Percentiles rank a stretch among this genome's conserved stretches.
These are phyloP conservation scores for Kwoniella shandongensis DNA, from an alignment of 768 basidiomycete species.

Conservation along the genomic window DNA sequence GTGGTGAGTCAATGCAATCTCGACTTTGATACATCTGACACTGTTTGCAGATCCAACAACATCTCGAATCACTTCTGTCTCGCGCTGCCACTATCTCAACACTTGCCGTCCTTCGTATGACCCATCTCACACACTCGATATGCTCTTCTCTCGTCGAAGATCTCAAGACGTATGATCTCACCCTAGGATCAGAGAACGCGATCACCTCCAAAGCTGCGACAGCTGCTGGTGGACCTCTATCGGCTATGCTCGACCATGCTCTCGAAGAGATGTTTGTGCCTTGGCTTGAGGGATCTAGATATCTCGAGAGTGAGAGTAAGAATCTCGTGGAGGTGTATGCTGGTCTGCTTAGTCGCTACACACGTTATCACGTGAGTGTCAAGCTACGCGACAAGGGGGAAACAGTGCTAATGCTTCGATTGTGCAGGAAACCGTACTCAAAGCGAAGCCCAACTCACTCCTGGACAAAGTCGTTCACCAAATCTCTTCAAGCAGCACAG, in stretches of 20 bases:
- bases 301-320: conserved; percentile 86
- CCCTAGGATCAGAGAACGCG: conserved; percentile 54
- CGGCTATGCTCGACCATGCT: conserved; percentile 84
- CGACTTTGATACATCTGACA: background rate
- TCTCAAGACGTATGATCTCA: conserved; percentile 84
- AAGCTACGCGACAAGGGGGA: no score
- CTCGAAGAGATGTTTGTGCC: conserved; percentile 96
- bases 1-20: conserved; percentile 63
- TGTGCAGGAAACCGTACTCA: conserved; percentile 55
- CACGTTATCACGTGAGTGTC: conserved; percentile 78
- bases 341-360: conserved; percentile 68
- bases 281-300: conserved; percentile 85
- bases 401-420: background rate
- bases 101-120: conserved; percentile 82
- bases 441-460: conserved; percentile 63
- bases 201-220: conserved; percentile 18
- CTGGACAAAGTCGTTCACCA: conserved; percentile 93
- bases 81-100: conserved; percentile 74
- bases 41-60: conserved; percentile 80
- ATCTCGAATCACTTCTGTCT: conserved; percentile 84
- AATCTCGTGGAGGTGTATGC: conserved; percentile 78
- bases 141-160: conserved; percentile 80
- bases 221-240: conserved; percentile 62
- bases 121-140: conserved; percentile 81
- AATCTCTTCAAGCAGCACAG: conserved; percentile 69